A percentile compares a stretch with the other conserved stretches of the same genome.
Conservation (phyloP, 2,329 filamentous ascomycete genomes). For the Ceratocystis albifundus region DNA sequence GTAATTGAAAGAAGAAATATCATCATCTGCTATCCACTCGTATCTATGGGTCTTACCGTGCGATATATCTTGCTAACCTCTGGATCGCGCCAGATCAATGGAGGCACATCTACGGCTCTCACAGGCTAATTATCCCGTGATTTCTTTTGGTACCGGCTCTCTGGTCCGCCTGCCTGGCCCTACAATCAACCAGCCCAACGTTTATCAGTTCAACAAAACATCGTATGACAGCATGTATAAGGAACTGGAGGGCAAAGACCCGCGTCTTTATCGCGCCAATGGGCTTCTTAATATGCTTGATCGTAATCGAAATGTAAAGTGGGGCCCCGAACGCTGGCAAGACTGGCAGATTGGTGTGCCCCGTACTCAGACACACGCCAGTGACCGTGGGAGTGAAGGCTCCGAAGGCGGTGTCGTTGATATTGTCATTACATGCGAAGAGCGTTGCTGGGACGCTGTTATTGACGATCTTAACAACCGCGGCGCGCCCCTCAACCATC, state of each 20-base stretch:
- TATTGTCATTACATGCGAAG: slow-evolving; percentile 92
- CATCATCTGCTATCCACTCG: slow-evolving; percentile 26
- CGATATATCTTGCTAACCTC: slow-evolving; percentile 7
- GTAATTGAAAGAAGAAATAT: slow-evolving; percentile 4
- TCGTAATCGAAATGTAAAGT: slow-evolving; percentile 83
- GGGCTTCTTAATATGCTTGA: slow-evolving; percentile 93
- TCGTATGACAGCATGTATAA: slow-evolving; percentile 93
- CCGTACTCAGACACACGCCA: slow-evolving; percentile 55
- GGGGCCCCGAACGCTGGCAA: slow-evolving; percentile 93
- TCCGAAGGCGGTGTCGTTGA: slow-evolving; percentile 86
- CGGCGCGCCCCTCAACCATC: slow-evolving; percentile 75
- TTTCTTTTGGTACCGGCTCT: slow-evolving; percentile 93
- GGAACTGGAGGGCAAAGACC: slow-evolving; percentile 76
- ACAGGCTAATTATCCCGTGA: slow-evolving; percentile 79
- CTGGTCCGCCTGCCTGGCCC: slow-evolving; percentile 88
- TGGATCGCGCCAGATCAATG: slow-evolving; percentile 62
- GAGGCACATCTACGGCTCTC: slow-evolving; percentile 94
- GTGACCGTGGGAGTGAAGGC: slow-evolving; percentile 65
- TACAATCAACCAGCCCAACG: slow-evolving; percentile 83
- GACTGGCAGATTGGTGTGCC: slow-evolving; percentile 88
- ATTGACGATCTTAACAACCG: slow-evolving; percentile 83
- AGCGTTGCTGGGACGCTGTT: slow-evolving; percentile 95
- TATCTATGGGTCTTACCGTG: slow-evolving; percentile 6
- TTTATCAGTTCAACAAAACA: slow-evolving; percentile 95
- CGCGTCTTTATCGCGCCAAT: slow-evolving; percentile 77